A percentile compares a stretch with the other conserved stretches of the same genome.
Conservation (phyloP, 208 protist genomes). For the Trypanosoma cruzi region DNA sequence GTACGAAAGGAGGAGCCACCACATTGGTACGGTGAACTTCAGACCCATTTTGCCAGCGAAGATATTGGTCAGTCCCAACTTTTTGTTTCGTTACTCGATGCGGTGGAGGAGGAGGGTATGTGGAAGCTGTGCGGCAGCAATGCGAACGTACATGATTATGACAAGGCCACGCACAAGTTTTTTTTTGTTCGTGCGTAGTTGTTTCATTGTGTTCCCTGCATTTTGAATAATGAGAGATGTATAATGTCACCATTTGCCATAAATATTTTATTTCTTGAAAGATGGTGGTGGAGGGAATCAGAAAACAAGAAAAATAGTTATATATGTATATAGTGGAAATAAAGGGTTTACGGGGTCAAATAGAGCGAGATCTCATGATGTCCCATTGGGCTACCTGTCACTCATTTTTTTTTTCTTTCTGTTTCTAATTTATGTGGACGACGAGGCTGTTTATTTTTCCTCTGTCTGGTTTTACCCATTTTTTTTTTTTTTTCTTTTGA, state of each 20-base stretch:
- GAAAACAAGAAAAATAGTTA: constrained; percentile 12
- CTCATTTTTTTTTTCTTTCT: constrained; percentile 5
- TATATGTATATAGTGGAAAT: background rate
- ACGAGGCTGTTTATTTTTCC: too few species aligned
- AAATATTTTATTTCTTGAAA: constrained; percentile 9
- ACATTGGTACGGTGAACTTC: constrained; percentile 89
- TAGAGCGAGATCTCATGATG: background rate
- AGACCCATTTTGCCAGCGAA: constrained; percentile 82
- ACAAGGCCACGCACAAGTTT: constrained; percentile 89
- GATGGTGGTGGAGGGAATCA: too few species aligned
- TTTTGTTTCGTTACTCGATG: constrained; percentile 80
- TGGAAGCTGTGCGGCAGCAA: constrained; percentile 88
- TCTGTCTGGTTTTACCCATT: too few species aligned
- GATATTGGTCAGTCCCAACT: constrained; percentile 88
- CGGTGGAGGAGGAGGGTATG: constrained; percentile 84
- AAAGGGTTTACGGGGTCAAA: background rate
- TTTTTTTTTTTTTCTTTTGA: too few species aligned
- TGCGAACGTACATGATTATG: constrained; percentile 65
- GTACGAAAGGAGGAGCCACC: constrained; percentile 76
- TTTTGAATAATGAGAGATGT: constrained; percentile 16
- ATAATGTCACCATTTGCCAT: background rate
- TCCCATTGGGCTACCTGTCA: background rate
- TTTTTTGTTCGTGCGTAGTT: constrained; percentile 82
- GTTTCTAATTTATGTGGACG: too few species aligned
- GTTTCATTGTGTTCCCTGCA: constrained; percentile 46